Evolutionary conservation across 441 rosid genomes (phyloP), one percentile per base, ranked within the genome.

Genomic region (Erodium trifolium): DNA sequence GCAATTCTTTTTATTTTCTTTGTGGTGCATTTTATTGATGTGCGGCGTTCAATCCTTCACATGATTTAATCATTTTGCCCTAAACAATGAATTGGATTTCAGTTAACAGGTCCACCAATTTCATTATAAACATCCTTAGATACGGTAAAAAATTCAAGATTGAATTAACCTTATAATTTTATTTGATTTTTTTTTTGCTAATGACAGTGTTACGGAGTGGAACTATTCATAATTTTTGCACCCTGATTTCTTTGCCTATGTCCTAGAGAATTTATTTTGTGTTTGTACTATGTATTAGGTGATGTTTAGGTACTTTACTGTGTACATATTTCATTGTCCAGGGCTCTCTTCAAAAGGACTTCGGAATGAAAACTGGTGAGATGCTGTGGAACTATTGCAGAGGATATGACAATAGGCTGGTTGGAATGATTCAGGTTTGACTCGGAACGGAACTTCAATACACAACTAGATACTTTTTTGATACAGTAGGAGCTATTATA

Each of bases 321-420:
- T 37, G 41, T 63, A 29, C 59, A 65, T 63, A 19, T 72, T 37
- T 66, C 14, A 41, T 68, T 80, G 57, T 77, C 60, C 77, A 92
- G 98, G 89, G 85, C 41, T 72, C 83, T 71, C 93, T 93, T 73
- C 93, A 85, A 74, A 91, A 81, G 78, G 95, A 88, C 71, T 93
- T 87, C 72, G 99, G 99, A 75, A 63, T 55, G 53, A 93, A 88
- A 87, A 93, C 96, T 55, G 97, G 99, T 68, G 99, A 91, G 79
- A 93, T 93, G 97, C 82, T 93, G 66, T 93, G 97, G 97, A 91
- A 85, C 72, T 87, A 88, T 80, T 78, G 96, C 68, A 84, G 97
- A 83, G 99, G 99, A 74, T 67, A 87, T 57, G 97, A 91, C 79
- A 83, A 82, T 78, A 89, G 93, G 69, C 76, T 81, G 69, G 97